Base-by-base conservation (phyloP, 805 yeast genomes). In the Metschnikowia similis region DNA sequence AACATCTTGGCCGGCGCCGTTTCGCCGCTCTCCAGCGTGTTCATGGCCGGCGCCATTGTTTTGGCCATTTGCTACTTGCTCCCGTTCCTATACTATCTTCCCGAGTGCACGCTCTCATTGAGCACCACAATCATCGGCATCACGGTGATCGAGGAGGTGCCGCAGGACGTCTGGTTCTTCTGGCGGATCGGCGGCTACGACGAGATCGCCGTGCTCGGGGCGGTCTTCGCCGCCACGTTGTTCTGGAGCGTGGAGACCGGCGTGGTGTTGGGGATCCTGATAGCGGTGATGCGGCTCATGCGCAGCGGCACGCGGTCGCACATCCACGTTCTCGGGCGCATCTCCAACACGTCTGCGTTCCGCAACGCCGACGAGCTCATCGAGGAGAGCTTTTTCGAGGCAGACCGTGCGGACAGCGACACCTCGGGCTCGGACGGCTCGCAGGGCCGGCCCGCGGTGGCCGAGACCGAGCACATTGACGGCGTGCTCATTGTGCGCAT, bases 401-500 rank as follows among this genome's bases (percentile, higher is more conserved):
- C n/a, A 26, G 32, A 35, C 9, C 16, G 26, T 11, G 37, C 11
- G 11, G 37, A 35, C 9, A 35, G 37, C 26, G 32, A n/a, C 7
- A 14, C 32, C 4, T 21, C 21, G 32, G 13, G 21, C 29, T 11
- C 39, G 13, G 26, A 39, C 8, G 0, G 29, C n/a, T 35, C 21
- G 10, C 37, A 7, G 37, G 10, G 37, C 26, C 37, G 26, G 17
- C 16, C 14, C 30, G 41, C 16, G 34, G 60, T 70, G 16, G 65
- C 66, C 16, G 66, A 67, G 60, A 60, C 67, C 61, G 62, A 76
- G 57, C 78, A 72, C 36, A 71, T 85, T 44, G 87, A 84, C 56
- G 90, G 89, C 0, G 85, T 90, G 48, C 70, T 91, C 34, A 81
- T 89, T 29, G 85, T 90, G 35, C 85, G 84, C 55, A 80, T 90